These are phyloP conservation scores for Xanthoparmelia taractica DNA, from an alignment of 495 filamentous ascomycete species.

Conservation along the genomic window DNA sequence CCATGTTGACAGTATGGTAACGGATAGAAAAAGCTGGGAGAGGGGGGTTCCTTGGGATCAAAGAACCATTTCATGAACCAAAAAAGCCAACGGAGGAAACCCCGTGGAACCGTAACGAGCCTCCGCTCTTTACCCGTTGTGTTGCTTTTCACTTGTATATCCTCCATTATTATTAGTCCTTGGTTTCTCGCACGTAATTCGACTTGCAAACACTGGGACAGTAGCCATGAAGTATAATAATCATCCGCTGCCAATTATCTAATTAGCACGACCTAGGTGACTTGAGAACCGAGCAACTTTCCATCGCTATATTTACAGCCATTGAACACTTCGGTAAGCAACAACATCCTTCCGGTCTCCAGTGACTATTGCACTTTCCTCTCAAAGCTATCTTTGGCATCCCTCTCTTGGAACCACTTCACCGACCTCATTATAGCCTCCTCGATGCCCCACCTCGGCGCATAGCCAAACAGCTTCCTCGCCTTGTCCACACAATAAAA, in stretches of 20 bases:
- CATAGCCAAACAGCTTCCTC: conserved; percentile 58
- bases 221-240: neutral
- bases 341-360: conserved; percentile 35
- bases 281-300: neutral
- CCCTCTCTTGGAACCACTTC: conserved; percentile 58
- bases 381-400: conserved; percentile 28
- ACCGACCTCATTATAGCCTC: conserved; percentile 60
- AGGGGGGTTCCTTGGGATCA: neutral
- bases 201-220: neutral
- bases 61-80: neutral
- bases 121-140: neutral
- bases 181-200: too few species aligned
- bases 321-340: neutral
- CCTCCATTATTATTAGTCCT: neutral
- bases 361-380: conserved; percentile 17
- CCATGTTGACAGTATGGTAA: neutral
- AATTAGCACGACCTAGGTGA: neutral
- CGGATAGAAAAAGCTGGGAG: neutral
- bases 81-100: neutral
- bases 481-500: conserved; percentile 57
- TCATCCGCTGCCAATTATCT: neutral
- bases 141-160: neutral
- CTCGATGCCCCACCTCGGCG: conserved; percentile 52
- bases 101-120: neutral
- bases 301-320: neutral